phyloP scores from a whole-genome alignment of 176 grass and related monocot genomes.

The Typha latifolia region DNA sequence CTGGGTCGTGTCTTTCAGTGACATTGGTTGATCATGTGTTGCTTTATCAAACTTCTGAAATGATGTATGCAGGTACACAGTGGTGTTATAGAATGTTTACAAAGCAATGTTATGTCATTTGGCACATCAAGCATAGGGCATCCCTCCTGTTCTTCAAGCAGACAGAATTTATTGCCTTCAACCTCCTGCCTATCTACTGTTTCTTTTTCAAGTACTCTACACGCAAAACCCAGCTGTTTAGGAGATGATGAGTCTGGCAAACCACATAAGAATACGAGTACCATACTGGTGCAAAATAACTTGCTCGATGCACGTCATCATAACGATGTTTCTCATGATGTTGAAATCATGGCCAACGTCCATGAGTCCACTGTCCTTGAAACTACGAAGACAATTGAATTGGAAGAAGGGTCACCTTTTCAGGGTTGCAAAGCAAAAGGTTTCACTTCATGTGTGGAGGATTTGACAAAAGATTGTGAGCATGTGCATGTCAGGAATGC shows the following conservation, averaged over 20 bases:
- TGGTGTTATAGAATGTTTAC: neutral
- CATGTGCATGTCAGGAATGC: conserved; percentile 4
- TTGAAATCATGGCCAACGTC: conserved; percentile 12
- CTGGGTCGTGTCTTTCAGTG: neutral
- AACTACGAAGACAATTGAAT: conserved; percentile 15
- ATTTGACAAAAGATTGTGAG: conserved; percentile 17
- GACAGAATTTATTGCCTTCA: neutral
- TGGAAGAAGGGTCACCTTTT: conserved; percentile 9
- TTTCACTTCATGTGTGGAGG: conserved; percentile 6
- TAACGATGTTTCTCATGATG: conserved; percentile 5
- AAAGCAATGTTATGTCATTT: neutral
- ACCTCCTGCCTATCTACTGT: neutral
- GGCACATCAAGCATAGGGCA: neutral
- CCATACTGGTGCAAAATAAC: conserved; percentile 6
- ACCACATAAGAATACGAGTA: conserved; percentile 3
- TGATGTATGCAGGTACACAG: neutral
- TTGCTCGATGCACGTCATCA: conserved; percentile 3
- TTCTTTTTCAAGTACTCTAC: conserved; percentile 9
- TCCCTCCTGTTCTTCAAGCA: conserved; percentile 19
- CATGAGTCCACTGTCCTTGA: conserved; percentile 3
- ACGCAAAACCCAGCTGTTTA: conserved; percentile 1
- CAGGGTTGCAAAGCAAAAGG: conserved; percentile 15
- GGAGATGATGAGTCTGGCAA: conserved; percentile 4
- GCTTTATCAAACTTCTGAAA: neutral
- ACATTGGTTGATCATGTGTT: neutral